Evolutionary conservation across 1,284 basidiomycete genomes (phyloP).

Genomic region (Cystobasidium sp.): DNA sequence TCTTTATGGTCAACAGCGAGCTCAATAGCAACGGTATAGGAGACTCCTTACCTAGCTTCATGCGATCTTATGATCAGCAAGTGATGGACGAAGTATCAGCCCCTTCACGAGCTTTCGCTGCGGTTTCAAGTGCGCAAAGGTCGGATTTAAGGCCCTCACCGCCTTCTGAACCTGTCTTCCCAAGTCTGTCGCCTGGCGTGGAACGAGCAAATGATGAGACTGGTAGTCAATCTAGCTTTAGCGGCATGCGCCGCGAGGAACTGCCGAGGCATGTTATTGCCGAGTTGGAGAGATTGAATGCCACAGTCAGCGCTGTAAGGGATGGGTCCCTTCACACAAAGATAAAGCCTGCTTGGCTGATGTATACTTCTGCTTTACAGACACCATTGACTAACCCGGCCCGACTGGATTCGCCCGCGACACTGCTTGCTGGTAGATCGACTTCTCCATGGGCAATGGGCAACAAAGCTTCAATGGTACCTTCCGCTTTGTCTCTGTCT

Average conservation of each 20-base stretch:
- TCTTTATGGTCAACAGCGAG: constrained; percentile 43
- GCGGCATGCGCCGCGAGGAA: constrained; percentile 8
- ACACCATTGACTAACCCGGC: constrained; percentile 27
- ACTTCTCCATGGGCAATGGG: constrained; percentile 34
- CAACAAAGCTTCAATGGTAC: constrained; percentile 23
- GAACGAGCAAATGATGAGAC: not conserved
- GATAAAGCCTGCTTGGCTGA: not conserved
- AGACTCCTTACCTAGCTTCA: not conserved
- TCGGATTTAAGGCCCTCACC: constrained; percentile 13
- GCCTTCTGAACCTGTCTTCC: constrained; percentile 25
- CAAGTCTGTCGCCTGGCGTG: constrained; percentile 14
- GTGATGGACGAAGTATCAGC: constrained; percentile 28
- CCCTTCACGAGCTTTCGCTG: constrained; percentile 16
- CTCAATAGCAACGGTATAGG: constrained; percentile 18
- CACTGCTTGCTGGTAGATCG: constrained; percentile 30
- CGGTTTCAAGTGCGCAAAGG: not conserved
- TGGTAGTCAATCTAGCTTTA: not conserved
- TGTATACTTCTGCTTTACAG: not conserved
- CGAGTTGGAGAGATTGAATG: constrained; percentile 37
- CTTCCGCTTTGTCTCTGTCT: constrained; percentile 17
- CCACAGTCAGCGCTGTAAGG: constrained; percentile 31
- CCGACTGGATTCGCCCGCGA: constrained; percentile 27
- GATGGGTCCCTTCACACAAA: not conserved
- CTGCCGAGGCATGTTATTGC: constrained; percentile 32
- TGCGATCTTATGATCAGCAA: constrained; percentile 24